Percentiles rank a stretch among this genome's conserved stretches.
phyloP scores from a whole-genome alignment of 2,329 filamentous ascomycete species.

The Onygenales sp. region DNA sequence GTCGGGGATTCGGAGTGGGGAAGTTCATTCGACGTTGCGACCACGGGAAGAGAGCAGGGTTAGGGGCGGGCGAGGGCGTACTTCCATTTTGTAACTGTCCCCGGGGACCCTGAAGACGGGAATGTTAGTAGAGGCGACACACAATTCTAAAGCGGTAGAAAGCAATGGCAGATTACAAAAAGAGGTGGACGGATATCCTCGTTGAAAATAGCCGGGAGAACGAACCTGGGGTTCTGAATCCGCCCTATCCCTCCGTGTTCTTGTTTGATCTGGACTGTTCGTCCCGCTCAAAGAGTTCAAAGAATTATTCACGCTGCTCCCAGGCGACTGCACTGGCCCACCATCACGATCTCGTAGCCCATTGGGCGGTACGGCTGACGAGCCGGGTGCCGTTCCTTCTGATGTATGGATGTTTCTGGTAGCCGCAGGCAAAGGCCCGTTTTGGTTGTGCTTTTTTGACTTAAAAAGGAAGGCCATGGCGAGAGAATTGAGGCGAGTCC shows the following conservation, averaged over 20 bases:
- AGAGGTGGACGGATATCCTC: not conserved
- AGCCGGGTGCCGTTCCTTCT: constrained; percentile 37
- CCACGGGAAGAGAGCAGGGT: constrained; percentile 87
- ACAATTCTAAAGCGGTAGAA: not conserved
- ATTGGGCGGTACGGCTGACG: constrained; percentile 39
- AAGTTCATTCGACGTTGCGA: constrained; percentile 83
- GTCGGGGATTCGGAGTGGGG: constrained; percentile 68
- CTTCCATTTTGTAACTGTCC: constrained; percentile 45
- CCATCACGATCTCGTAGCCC: constrained; percentile 30
- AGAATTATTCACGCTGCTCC: constrained; percentile 57
- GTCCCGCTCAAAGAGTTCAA: constrained; percentile 60
- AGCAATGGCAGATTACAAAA: not conserved
- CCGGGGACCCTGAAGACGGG: constrained; percentile 18
- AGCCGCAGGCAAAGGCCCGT: constrained; percentile 39
- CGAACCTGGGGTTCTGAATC: constrained; percentile 48
- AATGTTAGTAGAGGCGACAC: not conserved
- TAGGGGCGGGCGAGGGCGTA: constrained; percentile 40
- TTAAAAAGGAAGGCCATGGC: constrained; percentile 74
- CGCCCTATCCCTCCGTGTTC: constrained; percentile 47
- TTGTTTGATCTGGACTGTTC: constrained; percentile 56
- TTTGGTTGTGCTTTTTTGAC: constrained; percentile 61
- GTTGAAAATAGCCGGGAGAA: constrained; percentile 9
- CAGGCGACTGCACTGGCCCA: constrained; percentile 47
- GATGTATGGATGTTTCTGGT: constrained; percentile 48
- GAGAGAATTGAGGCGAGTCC: not conserved